These are phyloP conservation scores for Mycena galopus DNA, from an alignment of 768 basidiomycete genomes.

Conservation along the genomic window DNA sequence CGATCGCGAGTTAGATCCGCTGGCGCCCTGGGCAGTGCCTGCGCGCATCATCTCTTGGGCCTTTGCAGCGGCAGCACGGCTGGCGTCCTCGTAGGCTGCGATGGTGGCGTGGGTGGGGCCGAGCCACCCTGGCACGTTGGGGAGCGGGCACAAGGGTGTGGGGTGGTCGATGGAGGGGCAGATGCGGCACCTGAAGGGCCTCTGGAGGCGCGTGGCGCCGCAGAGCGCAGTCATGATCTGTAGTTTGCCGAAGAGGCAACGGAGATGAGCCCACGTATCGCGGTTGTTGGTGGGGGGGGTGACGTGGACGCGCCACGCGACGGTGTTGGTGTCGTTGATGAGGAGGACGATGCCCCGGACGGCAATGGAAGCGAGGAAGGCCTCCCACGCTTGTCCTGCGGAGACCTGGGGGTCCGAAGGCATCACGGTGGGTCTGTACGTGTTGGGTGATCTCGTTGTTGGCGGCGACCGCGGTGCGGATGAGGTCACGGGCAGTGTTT, in stretches of 20 bases:
- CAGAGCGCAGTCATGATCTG: neutral
- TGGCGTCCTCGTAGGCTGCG: neutral
- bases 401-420: too few relatives aligned
- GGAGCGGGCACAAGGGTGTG: conserved; percentile 11
- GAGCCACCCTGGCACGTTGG: neutral
- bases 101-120: conserved; percentile 18
- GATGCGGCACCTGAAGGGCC: neutral
- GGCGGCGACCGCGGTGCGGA: too few relatives aligned
- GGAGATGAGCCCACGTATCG: neutral
- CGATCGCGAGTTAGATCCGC: too few relatives aligned
- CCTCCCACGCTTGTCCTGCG: too few relatives aligned
- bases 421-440: too few relatives aligned
- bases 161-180: conserved; percentile 19
- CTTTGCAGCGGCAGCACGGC: neutral
- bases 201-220: neutral
- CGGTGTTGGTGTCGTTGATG: too few relatives aligned
- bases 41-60: neutral
- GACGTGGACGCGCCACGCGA: neutral
- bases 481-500: too few relatives aligned
- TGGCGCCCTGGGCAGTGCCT: neutral
- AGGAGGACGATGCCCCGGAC: too few relatives aligned
- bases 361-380: too few relatives aligned
- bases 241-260: neutral
- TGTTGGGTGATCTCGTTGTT: too few relatives aligned
- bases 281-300: neutral